Evolutionary conservation across 2,329 filamentous ascomycete genomes (phyloP).

Genomic region (Xylariomycetidae sp.): DNA sequence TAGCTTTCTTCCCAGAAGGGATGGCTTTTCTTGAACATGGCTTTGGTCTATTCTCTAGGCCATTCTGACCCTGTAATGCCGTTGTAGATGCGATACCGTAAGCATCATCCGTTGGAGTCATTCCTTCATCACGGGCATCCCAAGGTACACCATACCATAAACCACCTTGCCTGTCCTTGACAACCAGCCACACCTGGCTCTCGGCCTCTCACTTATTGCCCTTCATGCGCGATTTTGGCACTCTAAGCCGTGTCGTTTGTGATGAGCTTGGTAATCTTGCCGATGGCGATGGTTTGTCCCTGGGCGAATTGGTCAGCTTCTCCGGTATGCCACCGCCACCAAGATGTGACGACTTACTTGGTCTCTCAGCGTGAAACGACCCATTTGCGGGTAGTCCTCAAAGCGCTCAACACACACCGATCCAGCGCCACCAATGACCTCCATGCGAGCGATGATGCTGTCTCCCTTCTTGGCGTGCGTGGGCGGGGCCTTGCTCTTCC

Average conservation of each 20-base stretch:
- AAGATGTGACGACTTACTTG: conserved; percentile 57
- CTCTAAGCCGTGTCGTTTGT: conserved; percentile 29
- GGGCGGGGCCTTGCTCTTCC: conserved; percentile 89
- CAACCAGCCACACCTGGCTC: too few relatives aligned
- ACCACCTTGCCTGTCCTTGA: too few relatives aligned
- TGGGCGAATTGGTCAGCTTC: conserved; percentile 36
- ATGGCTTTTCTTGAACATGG: too few relatives aligned
- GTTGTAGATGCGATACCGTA: neutral
- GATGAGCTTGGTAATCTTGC: conserved; percentile 92
- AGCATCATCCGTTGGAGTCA: too few relatives aligned
- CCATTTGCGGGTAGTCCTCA: conserved; percentile 92
- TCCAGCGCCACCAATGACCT: conserved; percentile 76
- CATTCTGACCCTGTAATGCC: too few relatives aligned
- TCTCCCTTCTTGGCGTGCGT: conserved; percentile 79
- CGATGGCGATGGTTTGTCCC: conserved; percentile 99
- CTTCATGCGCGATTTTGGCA: too few relatives aligned
- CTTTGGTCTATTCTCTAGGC: too few relatives aligned
- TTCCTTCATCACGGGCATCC: too few relatives aligned
- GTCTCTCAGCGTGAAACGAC: conserved; percentile 83
- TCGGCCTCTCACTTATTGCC: too few relatives aligned
- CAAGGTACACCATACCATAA: too few relatives aligned
- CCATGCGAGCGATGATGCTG: conserved; percentile 86
- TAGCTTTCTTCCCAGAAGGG: too few relatives aligned
- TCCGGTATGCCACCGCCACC: conserved; percentile 5
- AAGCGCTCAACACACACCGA: conserved; percentile 90